A percentile compares a stretch with the other conserved stretches of the same genome.
Evolutionary conservation across 768 basidiomycete species (phyloP).

Genomic region (Phylloporus arenicola): DNA sequence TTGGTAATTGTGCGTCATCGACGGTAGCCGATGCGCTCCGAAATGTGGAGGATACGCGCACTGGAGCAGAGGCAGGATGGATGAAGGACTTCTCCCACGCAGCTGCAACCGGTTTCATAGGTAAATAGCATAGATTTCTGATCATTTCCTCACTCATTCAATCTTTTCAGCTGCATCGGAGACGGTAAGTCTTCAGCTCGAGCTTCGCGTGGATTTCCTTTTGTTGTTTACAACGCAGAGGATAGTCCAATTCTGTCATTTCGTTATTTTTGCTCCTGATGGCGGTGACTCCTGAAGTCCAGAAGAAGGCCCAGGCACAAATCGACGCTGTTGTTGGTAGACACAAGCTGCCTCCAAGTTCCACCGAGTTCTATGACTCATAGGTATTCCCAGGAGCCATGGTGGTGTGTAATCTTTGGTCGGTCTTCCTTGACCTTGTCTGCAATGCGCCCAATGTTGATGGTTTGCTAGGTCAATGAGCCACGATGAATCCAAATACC

Average conservation of each 20-base stretch:
- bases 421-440: background rate
- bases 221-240: background rate
- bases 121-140: background rate
- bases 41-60: conserved; percentile 6
- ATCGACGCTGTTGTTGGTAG: conserved; percentile 15
- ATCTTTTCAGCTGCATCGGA: conserved; percentile 15
- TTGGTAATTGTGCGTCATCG: conserved; percentile 6
- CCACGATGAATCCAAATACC: conserved; percentile 30
- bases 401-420: conserved; percentile 19
- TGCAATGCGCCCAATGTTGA: background rate
- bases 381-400: conserved; percentile 8
- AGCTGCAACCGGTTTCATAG: conserved; percentile 21
- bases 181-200: conserved; percentile 8
- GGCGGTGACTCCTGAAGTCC: conserved; percentile 8
- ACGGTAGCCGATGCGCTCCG: conserved; percentile 20
- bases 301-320: conserved; percentile 20
- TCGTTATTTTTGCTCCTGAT: conserved; percentile 18
- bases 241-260: conserved; percentile 23
- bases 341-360: conserved; percentile 8
- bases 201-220: background rate
- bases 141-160: background rate
- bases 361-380: background rate
- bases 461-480: conserved; percentile 20
- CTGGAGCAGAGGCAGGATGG: background rate
- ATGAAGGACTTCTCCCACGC: conserved; percentile 16